These are phyloP conservation scores for Trichoderma endophyticum DNA, from an alignment of 2,329 filamentous ascomycete genomes.

Conservation along the genomic window DNA sequence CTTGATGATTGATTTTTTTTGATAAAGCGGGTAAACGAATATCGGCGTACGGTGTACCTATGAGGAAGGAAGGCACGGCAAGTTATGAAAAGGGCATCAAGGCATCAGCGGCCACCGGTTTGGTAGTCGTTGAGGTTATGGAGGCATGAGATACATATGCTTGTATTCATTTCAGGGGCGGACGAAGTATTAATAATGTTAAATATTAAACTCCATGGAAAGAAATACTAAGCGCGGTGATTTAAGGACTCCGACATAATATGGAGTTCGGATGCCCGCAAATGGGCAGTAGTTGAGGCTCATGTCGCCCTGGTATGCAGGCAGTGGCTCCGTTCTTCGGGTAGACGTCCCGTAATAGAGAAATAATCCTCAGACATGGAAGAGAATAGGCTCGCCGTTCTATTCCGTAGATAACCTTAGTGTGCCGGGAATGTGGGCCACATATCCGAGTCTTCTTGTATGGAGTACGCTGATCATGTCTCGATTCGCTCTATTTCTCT, in stretches of 20 bases:
- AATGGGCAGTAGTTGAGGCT: background rate
- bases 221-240: background rate
- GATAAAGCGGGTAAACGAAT: slow-evolving; percentile 8
- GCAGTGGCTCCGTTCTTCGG: background rate
- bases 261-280: background rate
- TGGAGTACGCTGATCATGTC: background rate
- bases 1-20: background rate
- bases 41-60: background rate
- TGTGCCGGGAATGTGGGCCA: no score
- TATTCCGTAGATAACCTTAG: no score
- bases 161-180: background rate
- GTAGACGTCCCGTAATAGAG: background rate
- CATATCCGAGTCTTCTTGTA: background rate
- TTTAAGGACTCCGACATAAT: background rate
- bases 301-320: background rate
- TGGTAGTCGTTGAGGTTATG: background rate
- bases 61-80: background rate
- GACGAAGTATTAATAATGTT: background rate
- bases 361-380: background rate
- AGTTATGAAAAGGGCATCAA: background rate
- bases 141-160: background rate
- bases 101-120: background rate
- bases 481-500: background rate
- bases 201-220: background rate
- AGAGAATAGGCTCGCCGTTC: background rate